Evolutionary conservation across 257 asterid species (phyloP).

Genomic region (Rubia yunnanensis): DNA sequence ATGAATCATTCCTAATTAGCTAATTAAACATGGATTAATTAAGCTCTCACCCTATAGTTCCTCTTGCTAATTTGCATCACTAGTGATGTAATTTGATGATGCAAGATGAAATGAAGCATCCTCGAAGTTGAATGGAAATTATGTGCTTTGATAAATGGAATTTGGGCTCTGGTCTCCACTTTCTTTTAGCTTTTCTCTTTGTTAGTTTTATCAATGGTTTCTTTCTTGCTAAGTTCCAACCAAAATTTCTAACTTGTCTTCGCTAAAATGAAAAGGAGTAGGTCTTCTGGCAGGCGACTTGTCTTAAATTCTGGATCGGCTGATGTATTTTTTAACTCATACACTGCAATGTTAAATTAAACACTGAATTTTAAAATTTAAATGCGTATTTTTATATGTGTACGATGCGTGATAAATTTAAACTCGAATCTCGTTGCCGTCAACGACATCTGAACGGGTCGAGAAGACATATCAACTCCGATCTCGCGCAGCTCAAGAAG

Average conservation of each 20-base stretch:
- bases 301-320: too few species aligned
- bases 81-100: slow-evolving; percentile 2
- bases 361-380: too few species aligned
- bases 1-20: not conserved
- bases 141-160: not conserved
- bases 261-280: too few species aligned
- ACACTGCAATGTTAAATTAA: too few species aligned
- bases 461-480: too few species aligned
- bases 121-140: slow-evolving; percentile 1
- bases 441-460: too few species aligned
- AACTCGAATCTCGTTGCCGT: too few species aligned
- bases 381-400: too few species aligned
- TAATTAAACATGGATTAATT: not conserved
- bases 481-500: too few species aligned
- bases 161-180: not conserved
- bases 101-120: slow-evolving; percentile 2
- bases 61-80: not conserved
- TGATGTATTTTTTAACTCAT: too few species aligned
- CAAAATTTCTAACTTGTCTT: not conserved
- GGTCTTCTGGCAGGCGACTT: too few species aligned
- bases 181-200: not conserved
- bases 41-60: not conserved
- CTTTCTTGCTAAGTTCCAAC: not conserved
- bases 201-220: not conserved
- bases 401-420: too few species aligned